Conservation (phyloP, 257 asterid species). For the Nicotiana otophora region DNA sequence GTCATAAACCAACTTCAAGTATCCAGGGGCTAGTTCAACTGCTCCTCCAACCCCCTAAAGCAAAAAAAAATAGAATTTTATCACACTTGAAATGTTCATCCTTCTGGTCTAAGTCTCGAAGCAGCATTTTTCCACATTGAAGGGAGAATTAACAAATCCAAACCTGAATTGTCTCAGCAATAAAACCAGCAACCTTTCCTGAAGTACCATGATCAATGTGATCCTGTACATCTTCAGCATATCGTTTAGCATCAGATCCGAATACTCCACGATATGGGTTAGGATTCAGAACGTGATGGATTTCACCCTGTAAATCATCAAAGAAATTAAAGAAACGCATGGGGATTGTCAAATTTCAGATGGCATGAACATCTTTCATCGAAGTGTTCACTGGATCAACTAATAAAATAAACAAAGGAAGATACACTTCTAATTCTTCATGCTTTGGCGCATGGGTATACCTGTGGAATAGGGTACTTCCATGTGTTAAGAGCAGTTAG, state of each 20-base stretch:
- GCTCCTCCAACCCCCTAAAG: conserved; percentile 96
- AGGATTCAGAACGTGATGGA: conserved; percentile 88
- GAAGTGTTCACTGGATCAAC: not conserved
- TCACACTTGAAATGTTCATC: not conserved
- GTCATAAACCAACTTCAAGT: conserved; percentile 77
- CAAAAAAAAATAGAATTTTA: conserved; percentile 13
- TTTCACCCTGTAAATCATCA: conserved; percentile 66
- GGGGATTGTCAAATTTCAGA: not conserved
- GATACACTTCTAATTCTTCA: not conserved
- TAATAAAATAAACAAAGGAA: not conserved
- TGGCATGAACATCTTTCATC: not conserved
- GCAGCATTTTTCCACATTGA: not conserved
- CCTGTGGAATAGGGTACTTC: conserved; percentile 98
- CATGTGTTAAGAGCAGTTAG: conserved; percentile 85
- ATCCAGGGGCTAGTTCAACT: conserved; percentile 95
- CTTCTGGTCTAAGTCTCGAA: not conserved
- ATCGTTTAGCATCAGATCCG: conserved; percentile 69
- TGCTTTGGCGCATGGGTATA: conserved; percentile 11
- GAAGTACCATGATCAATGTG: conserved; percentile 94
- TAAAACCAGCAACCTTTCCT: conserved; percentile 89
- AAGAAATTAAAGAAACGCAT: not conserved
- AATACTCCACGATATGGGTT: conserved; percentile 89
- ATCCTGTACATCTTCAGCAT: conserved; percentile 88
- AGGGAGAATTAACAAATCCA: conserved; percentile 4
- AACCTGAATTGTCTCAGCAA: conserved; percentile 98